Evolutionary conservation across 2,329 filamentous ascomycete genomes (phyloP), one percentile per base, ranked within the genome.

Genomic region (Allantophomopsis lycopodina): DNA sequence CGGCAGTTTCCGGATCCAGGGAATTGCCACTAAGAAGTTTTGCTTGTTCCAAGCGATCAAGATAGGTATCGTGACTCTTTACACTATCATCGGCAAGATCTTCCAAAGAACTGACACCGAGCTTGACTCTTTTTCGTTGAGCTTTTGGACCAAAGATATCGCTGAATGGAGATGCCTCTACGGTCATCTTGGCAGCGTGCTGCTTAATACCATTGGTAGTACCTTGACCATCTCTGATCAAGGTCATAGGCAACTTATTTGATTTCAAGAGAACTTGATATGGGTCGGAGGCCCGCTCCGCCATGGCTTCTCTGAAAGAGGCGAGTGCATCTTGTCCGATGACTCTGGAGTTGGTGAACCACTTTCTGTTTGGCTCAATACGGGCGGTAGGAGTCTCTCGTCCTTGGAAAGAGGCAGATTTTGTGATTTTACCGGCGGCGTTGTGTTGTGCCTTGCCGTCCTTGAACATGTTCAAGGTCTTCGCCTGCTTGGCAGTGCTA

Each of bases 351-450:
- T 95, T 95, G 53, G 81, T 85, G 64, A 98, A 98, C 91, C 91
- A 98, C 64, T 93, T 93, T 54, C 91, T 74, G 64, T 96, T 93
- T 37, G 91, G 91, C 66, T 96, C 89, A 55, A 96, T 83, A 48
- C 88, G 76, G 49, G 89, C 91, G 43, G 72, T 76, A 36, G 89
- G 88, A 16, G 79, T 64, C 30, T 94, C 87, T 55, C 77, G 71
- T 44, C 81, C 87, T 64, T 96, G 88, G 62, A 77, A 94, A 13
- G 76, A 71, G 37, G 87, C 87, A 47, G 86, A 79, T 62, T 91
- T 79, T 40, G 80, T 83, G 57, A 98, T 82, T 52, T 89, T 78
- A 54, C 91, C 91, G 11, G 73, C 65, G 37, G 83, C 79, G 56
- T 96, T 93, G 48, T 85, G 76, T 60, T 82, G 75, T 10, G 85